phyloP scores from a whole-genome alignment of 176 grass and related monocot species.

The Guadua angustifolia region DNA sequence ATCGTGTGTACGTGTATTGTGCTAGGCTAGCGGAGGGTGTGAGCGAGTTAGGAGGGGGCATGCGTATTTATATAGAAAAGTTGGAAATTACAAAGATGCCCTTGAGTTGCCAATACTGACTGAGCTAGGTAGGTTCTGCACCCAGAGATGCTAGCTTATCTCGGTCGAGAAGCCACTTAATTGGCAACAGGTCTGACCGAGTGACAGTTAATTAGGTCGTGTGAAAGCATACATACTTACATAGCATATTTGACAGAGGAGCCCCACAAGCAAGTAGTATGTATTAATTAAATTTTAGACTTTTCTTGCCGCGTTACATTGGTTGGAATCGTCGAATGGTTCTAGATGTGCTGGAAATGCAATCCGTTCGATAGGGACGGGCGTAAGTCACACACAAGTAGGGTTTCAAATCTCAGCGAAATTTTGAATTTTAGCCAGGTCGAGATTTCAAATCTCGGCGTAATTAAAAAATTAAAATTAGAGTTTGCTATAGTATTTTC shows the following conservation, averaged over 20 bases:
- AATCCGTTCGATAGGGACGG: too few species aligned
- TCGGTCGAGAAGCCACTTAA: background rate
- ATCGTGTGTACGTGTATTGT: too few species aligned
- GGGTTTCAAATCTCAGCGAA: too few species aligned
- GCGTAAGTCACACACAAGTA: too few species aligned
- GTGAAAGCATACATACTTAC: too few species aligned
- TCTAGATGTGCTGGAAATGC: too few species aligned
- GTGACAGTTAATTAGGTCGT: background rate
- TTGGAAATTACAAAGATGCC: background rate
- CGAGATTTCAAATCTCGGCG: too few species aligned
- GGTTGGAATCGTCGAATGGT: background rate
- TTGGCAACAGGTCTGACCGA: background rate
- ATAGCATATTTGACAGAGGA: too few species aligned
- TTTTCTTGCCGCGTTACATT: background rate
- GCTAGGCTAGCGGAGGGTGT: background rate
- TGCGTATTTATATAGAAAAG: constrained; percentile 17
- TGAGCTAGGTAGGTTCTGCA: background rate
- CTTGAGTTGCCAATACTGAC: background rate
- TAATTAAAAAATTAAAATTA: too few species aligned
- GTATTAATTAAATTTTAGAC: background rate
- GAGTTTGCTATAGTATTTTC: too few species aligned
- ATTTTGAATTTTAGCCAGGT: too few species aligned
- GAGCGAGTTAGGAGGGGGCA: background rate
- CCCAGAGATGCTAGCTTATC: too few species aligned
- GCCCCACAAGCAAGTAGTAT: background rate